Evolutionary conservation across 352 stramenopile genomes (phyloP), one percentile per base, ranked within the genome.

Genomic region (Pythium graminicola): DNA sequence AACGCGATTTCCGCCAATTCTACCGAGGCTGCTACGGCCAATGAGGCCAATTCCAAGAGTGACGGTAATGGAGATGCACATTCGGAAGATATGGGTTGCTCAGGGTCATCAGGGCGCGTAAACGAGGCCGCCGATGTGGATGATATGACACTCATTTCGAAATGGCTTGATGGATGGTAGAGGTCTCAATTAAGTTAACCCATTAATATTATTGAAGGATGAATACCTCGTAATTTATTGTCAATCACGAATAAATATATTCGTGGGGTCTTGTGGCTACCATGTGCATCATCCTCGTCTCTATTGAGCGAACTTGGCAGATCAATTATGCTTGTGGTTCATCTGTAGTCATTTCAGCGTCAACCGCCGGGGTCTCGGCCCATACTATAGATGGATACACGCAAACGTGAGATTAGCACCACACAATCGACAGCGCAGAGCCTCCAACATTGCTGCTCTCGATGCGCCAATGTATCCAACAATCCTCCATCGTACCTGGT

Each of bases 301-400:
- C n/a, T n/a, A n/a, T n/a, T n/a, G n/a, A n/a, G n/a, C n/a, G n/a
- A n/a, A n/a, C n/a, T n/a, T n/a, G n/a, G n/a, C n/a, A n/a, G n/a
- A n/a, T n/a, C n/a, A n/a, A n/a, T n/a, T 36, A 58, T 50, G 50
- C 32, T 20, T 54, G 26, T 11, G 44, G 57, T 13, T 59, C 57
- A 16, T 57, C 51, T 24, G 27, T 54, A 0, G 42, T 24, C 6
- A 62, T 53, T 10, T 67, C 63, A 7, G 51, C 26, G 32, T 19
- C 50, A 54, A 36, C 19, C 20, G n/a, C 62, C 39, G 82, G 67
- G 7, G 52, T 48, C 53, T 88, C 75, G 5, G 80, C 76, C 80
- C 80, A 90, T 24, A 90, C 79, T 88, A 19, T 29, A 42, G 7
- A 19, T 17, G 6, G 16, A 42, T 6, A 44, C 11, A 44, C n/a